Evolutionary conservation across 441 rosid genomes (phyloP).

Genomic region (Corymbia citriodora): DNA sequence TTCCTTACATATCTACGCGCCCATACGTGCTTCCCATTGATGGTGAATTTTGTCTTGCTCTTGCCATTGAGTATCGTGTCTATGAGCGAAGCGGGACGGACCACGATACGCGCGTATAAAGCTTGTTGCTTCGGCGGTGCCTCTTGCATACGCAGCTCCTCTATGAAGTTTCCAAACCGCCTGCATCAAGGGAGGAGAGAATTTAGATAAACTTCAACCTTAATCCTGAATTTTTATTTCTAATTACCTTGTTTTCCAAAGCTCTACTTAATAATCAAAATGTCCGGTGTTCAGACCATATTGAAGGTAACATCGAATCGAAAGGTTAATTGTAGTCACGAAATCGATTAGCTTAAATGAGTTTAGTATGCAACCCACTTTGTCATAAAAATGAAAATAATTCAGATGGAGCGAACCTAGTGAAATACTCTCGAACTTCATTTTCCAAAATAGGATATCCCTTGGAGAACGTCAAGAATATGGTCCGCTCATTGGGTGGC

Average conservation of each 20-base stretch:
- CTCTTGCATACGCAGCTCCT: constrained; percentile 51
- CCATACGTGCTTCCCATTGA: constrained; percentile 75
- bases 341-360: constrained; percentile 11
- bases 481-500: constrained; percentile 37
- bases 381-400: background rate
- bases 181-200: constrained; percentile 17
- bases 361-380: background rate
- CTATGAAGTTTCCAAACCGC: constrained; percentile 47
- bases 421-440: constrained; percentile 49
- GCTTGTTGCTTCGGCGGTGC: constrained; percentile 36
- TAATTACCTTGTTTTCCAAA: background rate
- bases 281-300: background rate
- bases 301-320: background rate
- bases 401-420: background rate
- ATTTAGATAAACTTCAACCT: background rate
- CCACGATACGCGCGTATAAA: constrained; percentile 51
- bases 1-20: constrained; percentile 52
- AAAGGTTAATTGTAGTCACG: background rate
- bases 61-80: constrained; percentile 21
- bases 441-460: constrained; percentile 53
- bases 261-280: background rate
- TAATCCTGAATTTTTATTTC: background rate
- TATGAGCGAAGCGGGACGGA: constrained; percentile 20
- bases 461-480: constrained; percentile 73
- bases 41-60: constrained; percentile 43